A percentile compares a stretch with the other conserved stretches of the same genome.
Conservation (phyloP, 2,329 filamentous ascomycete species). For the Diaporthe longicolla region DNA sequence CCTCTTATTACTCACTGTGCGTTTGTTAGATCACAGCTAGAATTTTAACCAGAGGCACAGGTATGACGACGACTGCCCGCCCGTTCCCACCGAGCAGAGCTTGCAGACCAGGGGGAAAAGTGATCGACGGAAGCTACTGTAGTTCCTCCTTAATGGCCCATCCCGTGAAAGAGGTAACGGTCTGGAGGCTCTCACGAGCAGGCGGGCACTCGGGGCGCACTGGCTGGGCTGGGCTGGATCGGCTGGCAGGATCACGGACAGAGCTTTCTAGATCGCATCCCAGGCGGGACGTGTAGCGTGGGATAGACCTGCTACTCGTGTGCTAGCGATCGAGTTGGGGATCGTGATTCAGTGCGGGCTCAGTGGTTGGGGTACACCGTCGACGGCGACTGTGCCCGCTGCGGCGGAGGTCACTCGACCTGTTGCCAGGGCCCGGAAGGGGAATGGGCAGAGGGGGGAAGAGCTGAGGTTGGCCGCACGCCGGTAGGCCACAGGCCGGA, state of each 20-base stretch:
- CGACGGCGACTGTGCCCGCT: not conserved
- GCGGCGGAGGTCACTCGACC: slow-evolving; percentile 38
- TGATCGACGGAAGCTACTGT: slow-evolving; percentile 7
- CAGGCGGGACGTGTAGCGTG: not conserved
- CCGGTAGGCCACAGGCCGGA: slow-evolving; percentile 5
- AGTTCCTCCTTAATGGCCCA: not conserved
- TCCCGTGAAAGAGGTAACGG: slow-evolving; percentile 1
- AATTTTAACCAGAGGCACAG: not conserved
- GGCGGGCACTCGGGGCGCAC: not conserved
- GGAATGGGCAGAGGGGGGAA: not conserved
- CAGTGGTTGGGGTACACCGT: slow-evolving; percentile 15
- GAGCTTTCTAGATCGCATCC: slow-evolving; percentile 15
- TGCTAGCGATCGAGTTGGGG: slow-evolving; percentile 21
- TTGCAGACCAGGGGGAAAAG: slow-evolving; percentile 4
- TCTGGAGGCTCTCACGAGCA: slow-evolving; percentile 11
- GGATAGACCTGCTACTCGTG: slow-evolving; percentile 22
- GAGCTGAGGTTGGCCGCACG: not conserved
- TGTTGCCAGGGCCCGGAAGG: slow-evolving; percentile 20
- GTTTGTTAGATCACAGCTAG: not conserved
- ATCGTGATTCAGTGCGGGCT: slow-evolving; percentile 32
- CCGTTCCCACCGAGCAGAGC: not conserved
- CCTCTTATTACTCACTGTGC: not conserved
- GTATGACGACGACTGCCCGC: slow-evolving; percentile 12
- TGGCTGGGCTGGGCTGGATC: not conserved
- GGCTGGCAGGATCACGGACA: slow-evolving; percentile 7